Base-by-base conservation (phyloP, 179 eudicot species). In the Beta macrorhiza region DNA sequence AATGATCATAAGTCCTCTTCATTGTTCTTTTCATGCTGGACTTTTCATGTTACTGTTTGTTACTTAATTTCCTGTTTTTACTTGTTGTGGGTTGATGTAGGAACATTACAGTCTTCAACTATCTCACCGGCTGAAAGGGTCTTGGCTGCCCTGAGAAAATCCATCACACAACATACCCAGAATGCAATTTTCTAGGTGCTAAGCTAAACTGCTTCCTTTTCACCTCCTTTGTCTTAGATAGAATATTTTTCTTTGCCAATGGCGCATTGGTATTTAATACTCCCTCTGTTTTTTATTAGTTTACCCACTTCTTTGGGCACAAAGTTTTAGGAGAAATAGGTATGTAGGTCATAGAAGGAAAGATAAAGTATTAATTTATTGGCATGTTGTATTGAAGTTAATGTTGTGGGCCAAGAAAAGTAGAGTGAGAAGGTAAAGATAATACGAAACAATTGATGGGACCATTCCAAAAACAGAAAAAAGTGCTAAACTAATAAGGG, bases 101-200 rank as follows among this genome's bases (percentile, higher is more conserved):
- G 86, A 49, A 76, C 55, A 74, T 37, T 80, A 62, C 83, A 80
- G 80, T 80, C 73, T 29, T 67, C 85, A 59, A 53, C 77, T 83
- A 52, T 73, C 29, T 22, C 76, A 83, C 87, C 94, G 67, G 84
- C 97, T 64, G 79, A 87, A 25, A 83, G 67, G 80, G 90, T 91
- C 82, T 87, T 93, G 87, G 86, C 81, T 78, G 91, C 91, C 85
- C 83, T 95, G 79, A 92, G 86, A 86, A 88, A 88, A 76, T 91
- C 97, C 29, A 87, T 95, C 77, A 84, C 78, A 79, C 88, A 92
- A n/a, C 95, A 97, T 72, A 85, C 84, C 47, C 72, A 87, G 80
- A 84, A 85, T 80, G 78, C 86, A 74, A 88, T 89, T 73, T 89
- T 84, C 81, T 81, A 93, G 99, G 99, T 95, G 58, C 56, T 78